These are phyloP conservation scores for Sporothrix curviconia DNA, from an alignment of 2,329 filamentous ascomycete species.

Conservation along the genomic window DNA sequence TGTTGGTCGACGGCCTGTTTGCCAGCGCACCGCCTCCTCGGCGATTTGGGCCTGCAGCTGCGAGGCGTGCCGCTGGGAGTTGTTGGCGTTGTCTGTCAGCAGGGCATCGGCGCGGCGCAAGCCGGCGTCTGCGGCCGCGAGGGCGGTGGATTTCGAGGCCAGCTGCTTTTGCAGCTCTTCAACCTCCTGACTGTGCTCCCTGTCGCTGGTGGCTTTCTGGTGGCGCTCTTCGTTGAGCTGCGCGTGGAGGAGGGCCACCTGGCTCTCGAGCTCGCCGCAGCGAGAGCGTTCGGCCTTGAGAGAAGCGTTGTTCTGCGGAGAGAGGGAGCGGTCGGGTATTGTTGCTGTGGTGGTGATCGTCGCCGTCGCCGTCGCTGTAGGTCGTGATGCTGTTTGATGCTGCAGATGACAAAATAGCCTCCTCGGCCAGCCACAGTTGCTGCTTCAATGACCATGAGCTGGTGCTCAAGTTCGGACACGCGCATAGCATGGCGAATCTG, in stretches of 20 bases:
- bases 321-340: no score
- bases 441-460: not conserved
- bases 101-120: not conserved
- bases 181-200: not conserved
- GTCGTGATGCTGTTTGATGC: no score
- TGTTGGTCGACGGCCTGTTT: not conserved
- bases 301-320: not conserved
- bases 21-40: not conserved
- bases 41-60: not conserved
- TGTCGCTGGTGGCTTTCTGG: not conserved
- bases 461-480: not conserved
- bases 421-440: not conserved
- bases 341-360: not conserved
- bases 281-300: not conserved
- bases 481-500: not conserved
- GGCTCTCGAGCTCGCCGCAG: constrained; percentile 4
- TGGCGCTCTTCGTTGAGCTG: constrained; percentile 6
- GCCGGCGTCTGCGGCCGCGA: not conserved
- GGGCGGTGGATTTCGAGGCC: not conserved
- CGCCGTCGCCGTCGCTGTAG: not conserved
- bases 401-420: no score
- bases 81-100: not conserved
- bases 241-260: not conserved
- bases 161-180: not conserved
- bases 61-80: no score